Percentiles rank a stretch among this genome's conserved stretches.
phyloP scores from a whole-genome alignment of 2,329 filamentous ascomycete species.

The Pseudohalonectria lignicola region DNA sequence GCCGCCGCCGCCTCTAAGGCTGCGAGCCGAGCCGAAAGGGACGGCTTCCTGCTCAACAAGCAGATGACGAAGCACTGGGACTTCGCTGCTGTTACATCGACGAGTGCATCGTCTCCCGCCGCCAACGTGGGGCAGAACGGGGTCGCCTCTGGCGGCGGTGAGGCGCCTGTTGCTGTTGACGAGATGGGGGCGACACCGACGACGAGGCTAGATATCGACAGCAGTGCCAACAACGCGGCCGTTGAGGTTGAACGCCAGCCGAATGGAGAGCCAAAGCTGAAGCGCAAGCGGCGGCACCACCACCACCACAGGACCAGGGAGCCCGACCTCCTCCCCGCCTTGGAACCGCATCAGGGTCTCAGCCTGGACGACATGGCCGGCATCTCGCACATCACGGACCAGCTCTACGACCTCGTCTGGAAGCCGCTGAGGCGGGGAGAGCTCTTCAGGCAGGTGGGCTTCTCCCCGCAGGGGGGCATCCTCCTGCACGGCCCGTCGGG shows the following conservation, averaged over 20 bases:
- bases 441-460: conserved; percentile 52
- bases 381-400: conserved; percentile 58
- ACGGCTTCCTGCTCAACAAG: conserved; percentile 24
- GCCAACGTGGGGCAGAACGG: too few relatives aligned
- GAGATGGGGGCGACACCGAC: too few relatives aligned
- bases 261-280: conserved; percentile 56
- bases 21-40: conserved; percentile 6
- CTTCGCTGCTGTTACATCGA: conserved; percentile 9
- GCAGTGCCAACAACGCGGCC: conserved; percentile 14
- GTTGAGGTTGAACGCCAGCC: conserved; percentile 47
- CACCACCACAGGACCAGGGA: conserved; percentile 40
- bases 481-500: conserved; percentile 75
- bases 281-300: conserved; percentile 52
- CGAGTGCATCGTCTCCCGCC: too few relatives aligned
- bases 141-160: too few relatives aligned
- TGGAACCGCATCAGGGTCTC: too few relatives aligned
- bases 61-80: conserved; percentile 29
- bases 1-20: conserved; percentile 9
- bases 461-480: conserved; percentile 63
- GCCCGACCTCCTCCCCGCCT: conserved; percentile 29
- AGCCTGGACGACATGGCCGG: conserved; percentile 66
- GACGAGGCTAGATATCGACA: conserved; percentile 10
- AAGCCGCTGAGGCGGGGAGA: conserved; percentile 60
- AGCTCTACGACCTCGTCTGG: conserved; percentile 61
- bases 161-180: too few relatives aligned